A percentile compares a stretch with the other conserved stretches of the same genome.
phyloP scores from a whole-genome alignment of 257 asterid species.

The Gentiana straminea region DNA sequence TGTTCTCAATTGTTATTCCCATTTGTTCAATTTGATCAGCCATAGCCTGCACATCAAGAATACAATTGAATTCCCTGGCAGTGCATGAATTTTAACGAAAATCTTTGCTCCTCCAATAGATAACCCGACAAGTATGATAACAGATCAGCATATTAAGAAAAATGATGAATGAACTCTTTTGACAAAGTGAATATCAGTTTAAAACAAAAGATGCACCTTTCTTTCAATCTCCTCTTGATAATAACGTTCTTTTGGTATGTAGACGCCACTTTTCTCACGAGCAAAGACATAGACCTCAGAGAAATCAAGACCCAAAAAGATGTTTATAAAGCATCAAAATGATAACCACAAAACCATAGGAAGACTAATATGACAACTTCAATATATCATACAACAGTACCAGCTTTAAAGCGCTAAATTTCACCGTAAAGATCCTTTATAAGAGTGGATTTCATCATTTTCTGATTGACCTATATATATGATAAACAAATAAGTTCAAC shows the following conservation, averaged over 20 bases:
- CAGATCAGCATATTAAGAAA: no score
- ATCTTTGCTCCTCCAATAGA: no score
- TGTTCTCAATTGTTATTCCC: conserved; percentile 58
- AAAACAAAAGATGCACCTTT: conserved; percentile 28
- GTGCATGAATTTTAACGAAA: no score
- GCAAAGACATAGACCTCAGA: conserved; percentile 67
- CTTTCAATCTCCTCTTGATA: conserved; percentile 73
- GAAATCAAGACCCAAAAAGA: neutral
- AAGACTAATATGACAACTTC: neutral
- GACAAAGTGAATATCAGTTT: neutral
- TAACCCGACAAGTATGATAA: no score
- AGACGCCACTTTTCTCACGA: conserved; percentile 79
- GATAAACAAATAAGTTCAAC: neutral
- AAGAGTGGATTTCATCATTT: conserved; percentile 78
- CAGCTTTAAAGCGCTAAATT: conserved; percentile 38
- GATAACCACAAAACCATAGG: neutral
- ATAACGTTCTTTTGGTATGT: conserved; percentile 76
- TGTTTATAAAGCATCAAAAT: neutral
- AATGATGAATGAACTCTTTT: no score
- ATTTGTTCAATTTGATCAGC: conserved; percentile 82
- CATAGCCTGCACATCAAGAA: conserved; percentile 42
- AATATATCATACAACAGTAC: neutral
- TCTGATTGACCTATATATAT: conserved; percentile 62
- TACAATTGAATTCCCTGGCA: neutral
- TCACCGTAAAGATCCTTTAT: conserved; percentile 73